Base-by-base conservation (phyloP, 352 stramenopile genomes). In the Phytophthora palmivora region DNA sequence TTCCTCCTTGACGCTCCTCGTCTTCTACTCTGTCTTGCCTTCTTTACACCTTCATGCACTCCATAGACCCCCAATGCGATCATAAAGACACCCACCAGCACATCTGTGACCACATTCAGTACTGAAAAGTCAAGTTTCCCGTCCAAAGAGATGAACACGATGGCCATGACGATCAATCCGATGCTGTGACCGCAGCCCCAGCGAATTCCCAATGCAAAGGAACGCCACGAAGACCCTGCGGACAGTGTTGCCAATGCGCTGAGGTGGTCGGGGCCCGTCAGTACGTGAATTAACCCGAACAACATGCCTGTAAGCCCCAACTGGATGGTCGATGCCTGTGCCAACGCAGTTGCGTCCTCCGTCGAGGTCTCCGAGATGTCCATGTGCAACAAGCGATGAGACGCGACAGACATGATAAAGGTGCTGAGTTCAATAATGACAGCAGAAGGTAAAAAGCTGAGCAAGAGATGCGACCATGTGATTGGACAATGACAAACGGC, bases 161-260 rank as follows among this genome's bases (percentile, higher is more conserved):
- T 63, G 28, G 66, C 92, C 75, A 89, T 88, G 32, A 89, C 21
- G 14, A 98, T 54, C 6, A 98, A 66, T 2, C 91, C 91, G 16
- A 91, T 86, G 39, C 75, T 90, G 62, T 98, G 90, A 30, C 90
- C 90, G 37, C 93, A 80, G n/a, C 91, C 91, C 91, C 90, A 98
- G 65, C 86, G 82, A 9, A 97, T 70, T 16, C 89, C 89, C 2
- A 97, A 75, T 15, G 76, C 71, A 63, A 97, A 96, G 6, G 84
- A 88, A 15, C 76, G 76, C 66, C 74, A 89, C 8, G 79, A 93
- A 6, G 79, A 87, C n/a, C 82, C 84, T 0, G 84, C 80, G 9
- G 73, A 84, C 16, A 97, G 70, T n/a, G n/a, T 97, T 12, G 87
- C 87, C 11, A 97, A 65, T 18, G 90, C 89, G 19, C 78, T 91